Evolutionary conservation across 345 rosid genomes (phyloP).

Genomic region (Gossypium mustelinum): DNA sequence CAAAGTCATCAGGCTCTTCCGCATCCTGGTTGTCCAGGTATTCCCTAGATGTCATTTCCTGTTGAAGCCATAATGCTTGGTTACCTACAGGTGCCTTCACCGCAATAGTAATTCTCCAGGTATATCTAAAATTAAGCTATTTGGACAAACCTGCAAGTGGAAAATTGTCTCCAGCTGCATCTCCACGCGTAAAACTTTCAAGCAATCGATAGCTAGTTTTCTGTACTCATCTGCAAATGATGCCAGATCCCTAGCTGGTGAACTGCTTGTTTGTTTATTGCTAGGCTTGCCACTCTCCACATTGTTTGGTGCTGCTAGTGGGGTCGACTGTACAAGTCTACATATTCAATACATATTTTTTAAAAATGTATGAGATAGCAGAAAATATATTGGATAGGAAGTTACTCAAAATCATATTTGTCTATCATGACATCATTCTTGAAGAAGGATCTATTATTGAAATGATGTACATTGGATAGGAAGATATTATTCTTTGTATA

Average conservation of each 20-base stretch:
- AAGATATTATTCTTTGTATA: neutral
- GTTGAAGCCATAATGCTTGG: constrained; percentile 28
- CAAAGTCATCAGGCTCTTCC: constrained; percentile 95
- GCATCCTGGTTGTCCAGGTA: constrained; percentile 93
- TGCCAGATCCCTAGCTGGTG: constrained; percentile 52
- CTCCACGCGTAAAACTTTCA: constrained; percentile 92
- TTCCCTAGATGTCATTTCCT: constrained; percentile 90
- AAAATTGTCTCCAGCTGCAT: constrained; percentile 95
- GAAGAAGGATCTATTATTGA: constrained; percentile 16
- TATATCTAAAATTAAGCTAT: neutral
- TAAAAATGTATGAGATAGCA: constrained; percentile 10
- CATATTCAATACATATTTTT: constrained; percentile 8
- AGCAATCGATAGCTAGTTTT: constrained; percentile 91
- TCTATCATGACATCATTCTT: neutral
- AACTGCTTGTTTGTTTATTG: constrained; percentile 33
- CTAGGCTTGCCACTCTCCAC: constrained; percentile 44
- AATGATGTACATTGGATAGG: neutral
- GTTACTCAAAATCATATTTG: constrained; percentile 12
- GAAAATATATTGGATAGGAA: constrained; percentile 1
- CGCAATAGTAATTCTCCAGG: constrained; percentile 5
- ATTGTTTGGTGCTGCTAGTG: constrained; percentile 45
- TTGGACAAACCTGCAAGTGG: constrained; percentile 76
- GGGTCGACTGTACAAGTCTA: constrained; percentile 72
- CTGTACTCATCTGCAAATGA: constrained; percentile 90
- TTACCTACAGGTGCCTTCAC: constrained; percentile 22